These are phyloP conservation scores for Aspergillus heteromorphus DNA, from an alignment of 495 filamentous ascomycete genomes.

Conservation along the genomic window DNA sequence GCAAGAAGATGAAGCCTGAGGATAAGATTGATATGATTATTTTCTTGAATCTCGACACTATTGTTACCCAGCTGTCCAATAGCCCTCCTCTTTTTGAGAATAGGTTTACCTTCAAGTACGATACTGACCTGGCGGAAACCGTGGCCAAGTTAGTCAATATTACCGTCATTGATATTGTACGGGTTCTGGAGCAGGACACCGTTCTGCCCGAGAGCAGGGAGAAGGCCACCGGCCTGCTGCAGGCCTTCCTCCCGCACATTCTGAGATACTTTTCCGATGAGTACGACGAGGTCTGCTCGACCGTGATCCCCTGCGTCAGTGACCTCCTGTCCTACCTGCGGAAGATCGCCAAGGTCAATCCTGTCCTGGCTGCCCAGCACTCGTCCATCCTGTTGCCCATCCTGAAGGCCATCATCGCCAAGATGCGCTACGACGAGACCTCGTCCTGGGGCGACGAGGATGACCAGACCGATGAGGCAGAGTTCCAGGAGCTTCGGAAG, in stretches of 20 bases:
- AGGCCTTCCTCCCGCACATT: slow-evolving; percentile 75
- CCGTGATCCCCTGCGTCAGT: slow-evolving; percentile 83
- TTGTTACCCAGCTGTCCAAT: slow-evolving; percentile 73
- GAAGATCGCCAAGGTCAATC: slow-evolving; percentile 60
- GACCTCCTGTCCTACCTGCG: slow-evolving; percentile 85
- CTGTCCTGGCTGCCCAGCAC: slow-evolving; percentile 60
- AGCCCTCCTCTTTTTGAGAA: slow-evolving; percentile 72
- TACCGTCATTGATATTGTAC: slow-evolving; percentile 76
- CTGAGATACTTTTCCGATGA: slow-evolving; percentile 95
- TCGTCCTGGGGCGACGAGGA: slow-evolving; percentile 91
- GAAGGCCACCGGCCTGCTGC: slow-evolving; percentile 68
- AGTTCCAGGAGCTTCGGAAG: slow-evolving; percentile 92
- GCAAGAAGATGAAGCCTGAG: slow-evolving; percentile 91
- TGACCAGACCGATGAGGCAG: slow-evolving; percentile 94
- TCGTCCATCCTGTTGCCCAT: slow-evolving; percentile 76
- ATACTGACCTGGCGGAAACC: slow-evolving; percentile 88
- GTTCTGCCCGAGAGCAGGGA: slow-evolving; percentile 49
- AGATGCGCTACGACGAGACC: slow-evolving; percentile 96
- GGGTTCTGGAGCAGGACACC: slow-evolving; percentile 59
- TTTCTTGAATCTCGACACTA: slow-evolving; percentile 77
- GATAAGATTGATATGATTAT: slow-evolving; percentile 93
- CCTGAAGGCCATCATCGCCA: slow-evolving; percentile 81
- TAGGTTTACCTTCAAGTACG: slow-evolving; percentile 77
- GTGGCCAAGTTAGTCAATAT: slow-evolving; percentile 96
- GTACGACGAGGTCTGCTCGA: slow-evolving; percentile 95